Evolutionary conservation across 2,329 filamentous ascomycete genomes (phyloP).

Genomic region (Phialophora macrospora): DNA sequence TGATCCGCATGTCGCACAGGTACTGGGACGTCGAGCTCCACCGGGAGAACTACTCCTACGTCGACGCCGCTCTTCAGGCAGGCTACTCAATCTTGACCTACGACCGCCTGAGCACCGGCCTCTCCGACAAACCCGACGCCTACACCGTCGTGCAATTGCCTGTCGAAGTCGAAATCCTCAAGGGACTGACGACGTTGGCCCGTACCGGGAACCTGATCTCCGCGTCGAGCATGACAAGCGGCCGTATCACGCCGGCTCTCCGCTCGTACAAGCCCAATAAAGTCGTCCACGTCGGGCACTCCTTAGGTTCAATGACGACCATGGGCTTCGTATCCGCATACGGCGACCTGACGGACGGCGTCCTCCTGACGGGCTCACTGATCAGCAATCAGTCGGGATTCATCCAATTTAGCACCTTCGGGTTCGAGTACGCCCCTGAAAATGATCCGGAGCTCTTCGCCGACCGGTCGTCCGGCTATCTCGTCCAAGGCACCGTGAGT

Average conservation of each 20-base stretch:
- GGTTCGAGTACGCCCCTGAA: background rate
- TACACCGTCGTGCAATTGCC: conserved; percentile 1
- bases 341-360: background rate
- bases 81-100: background rate
- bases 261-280: background rate
- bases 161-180: background rate
- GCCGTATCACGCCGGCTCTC: background rate
- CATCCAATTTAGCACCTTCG: background rate
- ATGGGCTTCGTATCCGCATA: background rate
- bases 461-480: background rate
- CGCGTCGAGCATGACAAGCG: background rate
- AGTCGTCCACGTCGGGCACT: conserved; percentile 3
- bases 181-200: conserved; percentile 1
- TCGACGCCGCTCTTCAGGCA: background rate
- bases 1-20: background rate
- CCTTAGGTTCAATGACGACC: background rate
- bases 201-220: background rate
- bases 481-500: conserved; percentile 1
- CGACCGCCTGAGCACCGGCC: background rate
- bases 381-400: background rate
- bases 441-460: background rate
- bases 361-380: background rate
- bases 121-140: background rate
- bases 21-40: conserved; percentile 1
- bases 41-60: background rate